A percentile compares a stretch with the other conserved stretches of the same genome.
Conservation (phyloP, 2,329 filamentous ascomycete genomes). For the Aschersonia sp. region DNA sequence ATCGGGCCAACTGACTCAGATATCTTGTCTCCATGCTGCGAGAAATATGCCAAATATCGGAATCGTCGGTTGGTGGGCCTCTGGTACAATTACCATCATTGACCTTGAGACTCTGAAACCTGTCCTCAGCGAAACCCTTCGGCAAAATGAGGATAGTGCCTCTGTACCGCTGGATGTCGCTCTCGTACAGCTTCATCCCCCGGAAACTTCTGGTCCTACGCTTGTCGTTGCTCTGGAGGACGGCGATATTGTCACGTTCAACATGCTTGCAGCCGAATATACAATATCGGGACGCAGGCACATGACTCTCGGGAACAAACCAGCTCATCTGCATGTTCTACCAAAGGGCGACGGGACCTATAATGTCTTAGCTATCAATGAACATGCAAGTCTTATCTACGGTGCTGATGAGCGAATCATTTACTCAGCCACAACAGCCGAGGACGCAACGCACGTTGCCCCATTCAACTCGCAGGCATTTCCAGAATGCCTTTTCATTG, state of each 20-base stretch:
- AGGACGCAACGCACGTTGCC: slow-evolving; percentile 69
- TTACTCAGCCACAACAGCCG: slow-evolving; percentile 86
- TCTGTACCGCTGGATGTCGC: slow-evolving; percentile 74
- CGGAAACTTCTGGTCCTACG: slow-evolving; percentile 44
- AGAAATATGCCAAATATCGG: slow-evolving; percentile 48
- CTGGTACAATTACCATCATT: slow-evolving; percentile 65
- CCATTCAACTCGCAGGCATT: slow-evolving; percentile 73
- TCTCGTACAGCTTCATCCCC: slow-evolving; percentile 63
- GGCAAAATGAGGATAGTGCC: slow-evolving; percentile 46
- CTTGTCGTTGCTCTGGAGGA: slow-evolving; percentile 87
- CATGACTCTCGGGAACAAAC: slow-evolving; percentile 72
- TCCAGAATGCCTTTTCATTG: slow-evolving; percentile 67
- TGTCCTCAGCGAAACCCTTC: slow-evolving; percentile 48
- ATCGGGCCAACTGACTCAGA: slow-evolving; percentile 42
- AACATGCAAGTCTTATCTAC: slow-evolving; percentile 90
- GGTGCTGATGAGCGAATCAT: slow-evolving; percentile 75
- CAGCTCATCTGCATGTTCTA: slow-evolving; percentile 67
- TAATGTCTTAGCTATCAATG: slow-evolving; percentile 85
- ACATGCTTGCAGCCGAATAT: slow-evolving; percentile 46
- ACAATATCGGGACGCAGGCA: slow-evolving; percentile 61
- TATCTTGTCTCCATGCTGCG: slow-evolving; percentile 73
- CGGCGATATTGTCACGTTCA: slow-evolving; percentile 77
- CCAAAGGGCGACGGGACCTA: slow-evolving; percentile 52
- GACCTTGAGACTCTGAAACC: slow-evolving; percentile 51
- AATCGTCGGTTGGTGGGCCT: slow-evolving; percentile 77